Percentiles rank a stretch among this genome's conserved stretches.
phyloP scores from a whole-genome alignment of 2,329 filamentous ascomycete species.

The Fusarium xyrophilum region DNA sequence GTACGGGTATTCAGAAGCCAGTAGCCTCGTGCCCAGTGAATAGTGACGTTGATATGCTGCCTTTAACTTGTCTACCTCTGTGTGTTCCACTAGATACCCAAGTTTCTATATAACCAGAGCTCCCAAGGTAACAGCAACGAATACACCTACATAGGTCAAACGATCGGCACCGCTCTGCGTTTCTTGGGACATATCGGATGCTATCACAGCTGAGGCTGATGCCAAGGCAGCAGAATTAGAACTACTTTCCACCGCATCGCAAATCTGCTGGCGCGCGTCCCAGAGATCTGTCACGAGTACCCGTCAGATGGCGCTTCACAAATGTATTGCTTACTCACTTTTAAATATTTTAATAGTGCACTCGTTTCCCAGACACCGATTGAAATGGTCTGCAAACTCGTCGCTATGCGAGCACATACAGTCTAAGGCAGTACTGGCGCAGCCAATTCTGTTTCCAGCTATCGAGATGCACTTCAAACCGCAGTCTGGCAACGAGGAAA shows the following conservation, averaged over 20 bases:
- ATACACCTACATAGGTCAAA: accelerated
- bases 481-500: neutral
- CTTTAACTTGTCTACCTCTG: neutral
- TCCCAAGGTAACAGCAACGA: neutral
- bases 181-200: neutral
- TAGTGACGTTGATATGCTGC: neutral
- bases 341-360: neutral
- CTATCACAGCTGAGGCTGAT: neutral
- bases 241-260: neutral
- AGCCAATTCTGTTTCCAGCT: neutral
- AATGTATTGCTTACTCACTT: neutral
- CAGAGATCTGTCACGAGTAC: neutral
- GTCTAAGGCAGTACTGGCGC: neutral
- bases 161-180: neutral
- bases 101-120: neutral
- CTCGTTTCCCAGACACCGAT: neutral
- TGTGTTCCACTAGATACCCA: too few relatives aligned
- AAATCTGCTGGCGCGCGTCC: neutral
- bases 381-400: neutral
- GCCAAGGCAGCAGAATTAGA: neutral
- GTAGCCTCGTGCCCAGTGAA: neutral
- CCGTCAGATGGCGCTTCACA: neutral
- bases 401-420: neutral
- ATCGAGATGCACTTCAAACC: neutral
- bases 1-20: accelerated